Evolutionary conservation across 441 rosid species (phyloP).

Genomic region (Erodium chrysanthum): DNA sequence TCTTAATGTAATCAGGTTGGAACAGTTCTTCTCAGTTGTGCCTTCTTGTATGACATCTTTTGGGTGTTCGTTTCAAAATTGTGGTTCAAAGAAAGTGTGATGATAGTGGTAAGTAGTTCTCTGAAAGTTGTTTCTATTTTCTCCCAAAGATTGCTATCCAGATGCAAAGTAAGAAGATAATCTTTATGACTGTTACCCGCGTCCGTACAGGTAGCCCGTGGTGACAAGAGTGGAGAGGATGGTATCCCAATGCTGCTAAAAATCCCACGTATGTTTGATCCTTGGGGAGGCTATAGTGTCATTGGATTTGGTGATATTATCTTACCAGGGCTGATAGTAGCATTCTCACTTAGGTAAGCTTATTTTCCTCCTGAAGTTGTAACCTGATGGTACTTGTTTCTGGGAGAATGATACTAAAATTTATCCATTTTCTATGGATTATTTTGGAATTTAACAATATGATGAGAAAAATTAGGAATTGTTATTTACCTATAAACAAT

Average conservation of each 20-base stretch:
- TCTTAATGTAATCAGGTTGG: conserved; percentile 50
- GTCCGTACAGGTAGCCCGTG: conserved; percentile 55
- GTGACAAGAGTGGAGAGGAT: conserved; percentile 69
- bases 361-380: not conserved
- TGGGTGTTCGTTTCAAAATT: conserved; percentile 84
- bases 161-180: not conserved
- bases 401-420: not conserved
- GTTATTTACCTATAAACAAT: not conserved
- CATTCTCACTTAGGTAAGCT: conserved; percentile 53
- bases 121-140: conserved; percentile 4
- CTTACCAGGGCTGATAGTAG: conserved; percentile 56
- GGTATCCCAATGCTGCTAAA: conserved; percentile 70
- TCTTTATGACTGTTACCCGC: not conserved
- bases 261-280: conserved; percentile 71
- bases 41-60: conserved; percentile 80
- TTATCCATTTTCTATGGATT: not conserved
- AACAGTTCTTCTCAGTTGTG: conserved; percentile 78
- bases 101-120: conserved; percentile 70
- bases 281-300: conserved; percentile 77
- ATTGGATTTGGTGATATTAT: conserved; percentile 75
- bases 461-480: not conserved
- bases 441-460: not conserved
- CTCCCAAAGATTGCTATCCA: not conserved
- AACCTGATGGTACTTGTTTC: not conserved
- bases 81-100: conserved; percentile 82